Base-by-base conservation (phyloP, 257 asterid genomes). In the Paraleonurus japonicus region DNA sequence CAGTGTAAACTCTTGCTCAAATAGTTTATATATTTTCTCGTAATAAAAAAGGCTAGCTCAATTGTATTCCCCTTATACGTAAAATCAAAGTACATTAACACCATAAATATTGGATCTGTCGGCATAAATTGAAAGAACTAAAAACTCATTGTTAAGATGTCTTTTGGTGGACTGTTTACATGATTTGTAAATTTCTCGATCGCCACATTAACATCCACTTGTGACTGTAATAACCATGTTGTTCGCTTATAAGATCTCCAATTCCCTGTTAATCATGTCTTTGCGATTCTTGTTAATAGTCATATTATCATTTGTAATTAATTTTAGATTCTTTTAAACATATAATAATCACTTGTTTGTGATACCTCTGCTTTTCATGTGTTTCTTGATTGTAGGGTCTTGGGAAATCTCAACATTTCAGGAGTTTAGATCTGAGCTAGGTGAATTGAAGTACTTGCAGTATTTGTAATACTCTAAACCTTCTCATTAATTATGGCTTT, bases 331-430 rank as follows among this genome's bases (percentile, higher is more conserved):
- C 27, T 60, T 30, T 55, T 19, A 0, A 19, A 39, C 57, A 60
- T 59, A 35, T 74, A 28, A 7, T 11, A 9, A n/a, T 10, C 37
- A 11, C 0, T 50, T 5, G 48, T 10, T 41, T 62, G 20, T 70
- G 16, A n/a, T n/a, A n/a, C n/a, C n/a, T n/a, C n/a, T n/a, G n/a
- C 10, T 57, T 55, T 73, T 39, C 24, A 7, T 59, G 41, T 70
- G 39, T 8, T 24, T 64, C 15, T 65, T 69, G 30, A 69, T 70
- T 69, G 37, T 33, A 92, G 98, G 90, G 97, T 90, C 51, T 87
- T 92, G 93, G 98, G 98, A 15, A 90, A 87, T 82, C 82, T 90
- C n/a, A 92, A 92, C 79, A 82, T 92, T 54, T 88, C 96, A 73
- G 98, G 72, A 88, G 78, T 5, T 87, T 90, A 57, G 95, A 90